These are phyloP conservation scores for Neoarthrinium moseri DNA, from an alignment of 2,329 filamentous ascomycete genomes.

Conservation along the genomic window DNA sequence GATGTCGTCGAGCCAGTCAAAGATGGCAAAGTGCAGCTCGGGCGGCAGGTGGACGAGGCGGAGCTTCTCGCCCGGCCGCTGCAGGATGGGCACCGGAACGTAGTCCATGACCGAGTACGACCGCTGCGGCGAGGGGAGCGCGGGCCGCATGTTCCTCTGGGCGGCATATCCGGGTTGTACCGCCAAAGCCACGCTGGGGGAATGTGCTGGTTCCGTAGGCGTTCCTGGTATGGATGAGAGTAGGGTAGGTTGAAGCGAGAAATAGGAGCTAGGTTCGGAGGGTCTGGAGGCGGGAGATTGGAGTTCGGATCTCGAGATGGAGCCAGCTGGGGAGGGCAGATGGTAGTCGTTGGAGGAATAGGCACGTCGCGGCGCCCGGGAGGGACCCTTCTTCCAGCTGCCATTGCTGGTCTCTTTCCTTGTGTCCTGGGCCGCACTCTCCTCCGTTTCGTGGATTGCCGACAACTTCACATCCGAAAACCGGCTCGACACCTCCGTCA, in stretches of 20 bases:
- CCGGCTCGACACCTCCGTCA: conserved; percentile 24
- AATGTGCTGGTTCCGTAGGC: conserved; percentile 17
- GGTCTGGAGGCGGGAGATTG: conserved; percentile 2
- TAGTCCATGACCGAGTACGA: conserved; percentile 63
- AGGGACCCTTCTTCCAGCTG: conserved; percentile 9
- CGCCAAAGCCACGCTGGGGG: background rate
- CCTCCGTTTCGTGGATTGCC: conserved; percentile 17
- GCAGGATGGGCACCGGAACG: conserved; percentile 51
- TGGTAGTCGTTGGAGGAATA: conserved; percentile 28
- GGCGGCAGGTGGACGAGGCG: conserved; percentile 52
- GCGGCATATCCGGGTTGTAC: conserved; percentile 5
- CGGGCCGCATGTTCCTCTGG: conserved; percentile 26
- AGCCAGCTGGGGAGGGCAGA: conserved; percentile 17
- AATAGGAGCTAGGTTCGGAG: conserved; percentile 6
- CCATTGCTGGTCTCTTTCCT: conserved; percentile 8
- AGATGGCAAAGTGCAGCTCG: conserved; percentile 60
- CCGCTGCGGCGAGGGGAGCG: conserved; percentile 46
- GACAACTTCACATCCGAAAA: conserved; percentile 23
- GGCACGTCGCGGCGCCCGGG: conserved; percentile 26
- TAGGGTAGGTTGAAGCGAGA: conserved; percentile 2
- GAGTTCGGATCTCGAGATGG: conserved; percentile 18
- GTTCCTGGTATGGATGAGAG: conserved; percentile 14
- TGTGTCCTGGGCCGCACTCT: conserved; percentile 2
- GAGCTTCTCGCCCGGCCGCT: conserved; percentile 43
- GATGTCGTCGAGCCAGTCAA: conserved; percentile 63